Percentiles rank a stretch among this genome's conserved stretches.
Evolutionary conservation across 1,284 basidiomycete genomes (phyloP).

Genomic region (Coniophora puteana): DNA sequence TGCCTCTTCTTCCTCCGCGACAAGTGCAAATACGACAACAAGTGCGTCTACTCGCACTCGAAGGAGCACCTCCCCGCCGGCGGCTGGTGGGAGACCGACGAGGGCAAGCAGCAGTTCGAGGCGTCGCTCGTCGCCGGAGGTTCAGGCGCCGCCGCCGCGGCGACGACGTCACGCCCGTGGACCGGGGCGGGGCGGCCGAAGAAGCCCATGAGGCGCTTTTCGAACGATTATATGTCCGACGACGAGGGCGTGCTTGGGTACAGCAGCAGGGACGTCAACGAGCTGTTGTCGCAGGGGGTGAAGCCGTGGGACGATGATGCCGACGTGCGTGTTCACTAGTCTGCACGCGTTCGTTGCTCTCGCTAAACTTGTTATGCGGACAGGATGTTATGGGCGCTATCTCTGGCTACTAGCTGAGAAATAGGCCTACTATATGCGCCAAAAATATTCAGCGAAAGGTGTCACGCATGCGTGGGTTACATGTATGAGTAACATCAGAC

Average conservation of each 20-base stretch:
- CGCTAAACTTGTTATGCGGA: too few species aligned
- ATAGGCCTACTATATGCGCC: too few species aligned
- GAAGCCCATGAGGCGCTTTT: constrained; percentile 5
- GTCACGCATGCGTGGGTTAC: too few species aligned
- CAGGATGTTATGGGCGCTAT: too few species aligned
- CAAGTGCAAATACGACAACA: constrained; percentile 28
- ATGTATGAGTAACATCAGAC: too few species aligned
- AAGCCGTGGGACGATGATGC: constrained; percentile 46
- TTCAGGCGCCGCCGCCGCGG: background rate
- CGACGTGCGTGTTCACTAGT: constrained; percentile 32
- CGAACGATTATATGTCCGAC: constrained; percentile 2
- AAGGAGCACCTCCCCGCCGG: constrained; percentile 23
- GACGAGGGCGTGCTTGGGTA: constrained; percentile 26
- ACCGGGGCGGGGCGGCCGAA: background rate
- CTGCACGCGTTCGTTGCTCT: too few species aligned
- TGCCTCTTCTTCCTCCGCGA: constrained; percentile 34
- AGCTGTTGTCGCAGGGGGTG: constrained; percentile 35
- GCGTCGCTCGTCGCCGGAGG: too few species aligned
- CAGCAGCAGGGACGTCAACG: constrained; percentile 31
- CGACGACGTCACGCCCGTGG: too few species aligned
- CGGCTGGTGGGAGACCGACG: constrained; percentile 30
- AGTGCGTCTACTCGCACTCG: constrained; percentile 36
- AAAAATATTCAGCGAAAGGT: too few species aligned
- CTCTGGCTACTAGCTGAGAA: too few species aligned
- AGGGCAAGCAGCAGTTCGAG: background rate